Evolutionary conservation across 169 alveolate species (phyloP).

Genomic region (Plasmodium falciparum): DNA sequence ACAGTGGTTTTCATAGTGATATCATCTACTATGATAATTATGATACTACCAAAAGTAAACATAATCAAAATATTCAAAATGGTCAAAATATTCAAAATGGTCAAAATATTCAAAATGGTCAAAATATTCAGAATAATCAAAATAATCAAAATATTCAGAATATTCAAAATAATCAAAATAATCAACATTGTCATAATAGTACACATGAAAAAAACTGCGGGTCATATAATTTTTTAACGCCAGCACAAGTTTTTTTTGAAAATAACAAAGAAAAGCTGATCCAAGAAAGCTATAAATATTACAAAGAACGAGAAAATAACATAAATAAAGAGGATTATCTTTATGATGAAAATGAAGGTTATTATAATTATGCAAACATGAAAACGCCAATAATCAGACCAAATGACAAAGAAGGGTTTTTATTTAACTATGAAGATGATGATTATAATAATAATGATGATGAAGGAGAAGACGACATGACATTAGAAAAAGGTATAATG

Average conservation of each 20-base stretch:
- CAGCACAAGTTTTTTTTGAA: slow-evolving; percentile 84
- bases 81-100: too few relatives aligned
- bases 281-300: slow-evolving; percentile 72
- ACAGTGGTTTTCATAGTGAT: too few relatives aligned
- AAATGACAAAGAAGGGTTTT: slow-evolving; percentile 74
- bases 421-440: slow-evolving; percentile 85
- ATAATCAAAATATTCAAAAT: too few relatives aligned
- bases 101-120: too few relatives aligned
- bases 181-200: background rate
- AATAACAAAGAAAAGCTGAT: slow-evolving; percentile 83
- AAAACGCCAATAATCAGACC: slow-evolving; percentile 80
- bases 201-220: background rate
- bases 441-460: background rate
- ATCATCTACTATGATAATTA: too few relatives aligned
- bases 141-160: too few relatives aligned
- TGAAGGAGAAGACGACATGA: slow-evolving; percentile 71
- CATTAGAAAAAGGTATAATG: slow-evolving; percentile 84
- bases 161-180: too few relatives aligned
- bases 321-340: slow-evolving; percentile 41
- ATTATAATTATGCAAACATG: slow-evolving; percentile 76
- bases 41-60: too few relatives aligned
- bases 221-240: slow-evolving; percentile 75
- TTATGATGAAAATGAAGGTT: slow-evolving; percentile 76
- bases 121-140: too few relatives aligned
- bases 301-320: slow-evolving; percentile 76